Conservation (phyloP, 768 basidiomycete genomes). For the Porphyrellus cyaneotinctus region DNA sequence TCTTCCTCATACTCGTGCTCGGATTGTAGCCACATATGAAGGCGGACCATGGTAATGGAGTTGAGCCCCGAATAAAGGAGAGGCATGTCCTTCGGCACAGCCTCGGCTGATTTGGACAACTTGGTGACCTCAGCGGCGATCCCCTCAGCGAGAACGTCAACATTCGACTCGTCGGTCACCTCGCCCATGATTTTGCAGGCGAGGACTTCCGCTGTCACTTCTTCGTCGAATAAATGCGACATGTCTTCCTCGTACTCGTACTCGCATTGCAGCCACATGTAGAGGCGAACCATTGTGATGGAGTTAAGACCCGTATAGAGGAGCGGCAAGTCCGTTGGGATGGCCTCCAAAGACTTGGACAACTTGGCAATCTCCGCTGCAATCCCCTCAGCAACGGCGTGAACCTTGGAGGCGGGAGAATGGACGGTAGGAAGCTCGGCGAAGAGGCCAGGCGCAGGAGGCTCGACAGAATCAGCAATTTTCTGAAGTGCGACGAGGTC, state of each 20-base stretch:
- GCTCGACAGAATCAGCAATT: conserved; percentile 15
- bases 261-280: conserved; percentile 34
- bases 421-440: conserved; percentile 5
- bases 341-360: conserved; percentile 24
- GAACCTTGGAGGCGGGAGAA: conserved; percentile 10
- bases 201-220: conserved; percentile 26
- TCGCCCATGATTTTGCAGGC: conserved; percentile 29
- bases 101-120: conserved; percentile 27
- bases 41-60: conserved; percentile 26
- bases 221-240: conserved; percentile 30
- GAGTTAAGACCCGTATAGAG: conserved; percentile 33
- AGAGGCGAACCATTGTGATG: conserved; percentile 27
- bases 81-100: conserved; percentile 32
- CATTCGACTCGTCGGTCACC: neutral
- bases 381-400: conserved; percentile 31
- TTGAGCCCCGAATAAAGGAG: conserved; percentile 33
- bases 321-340: conserved; percentile 31
- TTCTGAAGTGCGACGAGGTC: conserved; percentile 28
- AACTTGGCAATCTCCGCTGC: conserved; percentile 32
- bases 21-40: conserved; percentile 33
- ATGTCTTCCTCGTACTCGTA: conserved; percentile 30
- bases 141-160: conserved; percentile 23
- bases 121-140: conserved; percentile 32
- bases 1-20: conserved; percentile 31
- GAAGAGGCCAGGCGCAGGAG: conserved; percentile 15